Conservation (phyloP, 2,329 filamentous ascomycete genomes). For the Fusarium neocosmosporiellum region DNA sequence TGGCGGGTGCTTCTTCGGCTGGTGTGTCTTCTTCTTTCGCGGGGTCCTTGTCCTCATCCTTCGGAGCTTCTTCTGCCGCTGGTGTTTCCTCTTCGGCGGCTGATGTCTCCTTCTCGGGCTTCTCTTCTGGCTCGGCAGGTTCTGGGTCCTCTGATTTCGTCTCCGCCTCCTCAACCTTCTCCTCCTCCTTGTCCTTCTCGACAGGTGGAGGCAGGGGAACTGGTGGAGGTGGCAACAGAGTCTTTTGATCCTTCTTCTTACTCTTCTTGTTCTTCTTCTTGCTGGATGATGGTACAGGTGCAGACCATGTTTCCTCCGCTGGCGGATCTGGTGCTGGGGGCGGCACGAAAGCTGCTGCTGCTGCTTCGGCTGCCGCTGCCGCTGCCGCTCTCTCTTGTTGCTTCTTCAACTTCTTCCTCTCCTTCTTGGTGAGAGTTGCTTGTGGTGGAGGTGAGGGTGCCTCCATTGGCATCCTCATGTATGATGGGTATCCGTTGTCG, state of each 20-base stretch:
- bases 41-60: constrained; percentile 23
- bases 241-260: constrained; percentile 35
- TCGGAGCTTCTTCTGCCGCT: constrained; percentile 1
- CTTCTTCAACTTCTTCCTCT: constrained; percentile 32
- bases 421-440: constrained; percentile 33
- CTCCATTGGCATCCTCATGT: constrained; percentile 21
- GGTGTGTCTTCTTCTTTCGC: constrained; percentile 21
- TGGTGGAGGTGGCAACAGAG: constrained; percentile 6
- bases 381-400: constrained; percentile 21
- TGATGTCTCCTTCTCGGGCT: constrained; percentile 8
- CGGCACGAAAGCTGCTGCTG: constrained; percentile 12
- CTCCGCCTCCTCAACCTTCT: constrained; percentile 32
- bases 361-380: background rate
- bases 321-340: constrained; percentile 14
- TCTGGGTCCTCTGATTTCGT: constrained; percentile 18
- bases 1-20: constrained; percentile 12
- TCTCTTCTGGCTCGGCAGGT: constrained; percentile 13
- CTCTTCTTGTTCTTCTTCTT: constrained; percentile 40
- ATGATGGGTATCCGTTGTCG: constrained; percentile 21
- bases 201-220: constrained; percentile 6
- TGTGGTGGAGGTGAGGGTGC: constrained; percentile 11
- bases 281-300: constrained; percentile 13
- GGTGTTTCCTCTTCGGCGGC: constrained; percentile 16
- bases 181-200: constrained; percentile 29
- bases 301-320: constrained; percentile 16